Percentiles rank a stretch among this genome's conserved stretches.
Evolutionary conservation across 768 basidiomycete genomes (phyloP).

Genomic region (Royoungia palumana): DNA sequence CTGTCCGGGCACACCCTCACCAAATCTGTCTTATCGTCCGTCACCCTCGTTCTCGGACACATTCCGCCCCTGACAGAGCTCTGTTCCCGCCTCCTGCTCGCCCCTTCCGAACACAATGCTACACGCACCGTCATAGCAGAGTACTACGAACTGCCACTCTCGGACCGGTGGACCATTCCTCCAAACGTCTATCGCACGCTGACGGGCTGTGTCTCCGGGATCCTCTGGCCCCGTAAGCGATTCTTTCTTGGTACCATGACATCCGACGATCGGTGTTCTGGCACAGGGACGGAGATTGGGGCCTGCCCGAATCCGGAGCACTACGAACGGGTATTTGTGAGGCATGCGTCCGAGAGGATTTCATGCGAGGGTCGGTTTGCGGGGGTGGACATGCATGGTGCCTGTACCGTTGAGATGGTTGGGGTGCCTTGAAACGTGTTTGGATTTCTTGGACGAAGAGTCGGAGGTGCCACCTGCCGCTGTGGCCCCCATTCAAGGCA

Average conservation of each 20-base stretch:
- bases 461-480: neutral
- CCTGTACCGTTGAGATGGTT: constrained; percentile 64
- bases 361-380: constrained; percentile 62
- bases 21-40: constrained; percentile 18
- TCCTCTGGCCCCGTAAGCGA: too few relatives aligned
- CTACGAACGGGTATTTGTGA: constrained; percentile 43
- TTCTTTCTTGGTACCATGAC: too few relatives aligned
- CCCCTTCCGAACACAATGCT: constrained; percentile 15
- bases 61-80: constrained; percentile 35
- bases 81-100: constrained; percentile 37
- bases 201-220: constrained; percentile 26
- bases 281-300: constrained; percentile 37
- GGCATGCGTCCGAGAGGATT: constrained; percentile 56
- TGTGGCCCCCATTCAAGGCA: too few relatives aligned
- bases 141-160: constrained; percentile 30
- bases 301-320: constrained; percentile 44
- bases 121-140: constrained; percentile 18
- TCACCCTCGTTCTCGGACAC: constrained; percentile 15
- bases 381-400: constrained; percentile 48
- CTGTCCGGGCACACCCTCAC: neutral
- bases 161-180: constrained; percentile 27
- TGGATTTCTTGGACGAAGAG: constrained; percentile 50
- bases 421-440: constrained; percentile 59
- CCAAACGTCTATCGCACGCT: too few relatives aligned
- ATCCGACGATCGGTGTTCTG: too few relatives aligned